Conservation (phyloP, 176 grass and related monocot species). For the Hsuehochloa calcarea region DNA sequence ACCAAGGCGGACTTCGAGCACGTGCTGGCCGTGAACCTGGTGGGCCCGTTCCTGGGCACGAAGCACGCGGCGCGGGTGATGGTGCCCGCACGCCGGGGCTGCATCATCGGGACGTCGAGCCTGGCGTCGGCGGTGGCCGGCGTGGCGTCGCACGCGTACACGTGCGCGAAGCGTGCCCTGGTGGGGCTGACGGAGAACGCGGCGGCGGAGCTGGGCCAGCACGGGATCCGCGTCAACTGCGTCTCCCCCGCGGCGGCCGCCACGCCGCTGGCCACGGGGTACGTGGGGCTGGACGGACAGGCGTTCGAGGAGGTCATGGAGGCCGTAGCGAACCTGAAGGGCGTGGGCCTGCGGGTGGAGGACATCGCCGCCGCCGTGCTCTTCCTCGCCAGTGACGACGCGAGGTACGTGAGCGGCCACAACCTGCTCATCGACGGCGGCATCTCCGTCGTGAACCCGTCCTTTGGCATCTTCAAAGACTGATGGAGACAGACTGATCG, state of each 20-base stretch:
- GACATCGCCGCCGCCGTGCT: slow-evolving; percentile 56
- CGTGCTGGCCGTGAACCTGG: slow-evolving; percentile 44
- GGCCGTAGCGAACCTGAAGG: slow-evolving; percentile 37
- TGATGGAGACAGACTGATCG: neutral
- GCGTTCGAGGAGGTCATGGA: slow-evolving; percentile 43
- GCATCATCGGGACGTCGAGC: slow-evolving; percentile 55
- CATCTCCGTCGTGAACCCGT: slow-evolving; percentile 37
- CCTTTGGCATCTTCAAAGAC: slow-evolving; percentile 49
- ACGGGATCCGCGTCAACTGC: slow-evolving; percentile 60
- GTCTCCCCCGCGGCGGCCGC: slow-evolving; percentile 30
- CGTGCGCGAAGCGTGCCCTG: slow-evolving; percentile 48
- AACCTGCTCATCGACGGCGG: slow-evolving; percentile 58
- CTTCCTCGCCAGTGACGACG: slow-evolving; percentile 52
- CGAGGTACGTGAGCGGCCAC: slow-evolving; percentile 48
- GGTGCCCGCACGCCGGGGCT: slow-evolving; percentile 32
- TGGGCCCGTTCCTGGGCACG: slow-evolving; percentile 51
- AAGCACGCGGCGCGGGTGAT: slow-evolving; percentile 60
- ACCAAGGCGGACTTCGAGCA: slow-evolving; percentile 50
- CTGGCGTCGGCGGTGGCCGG: slow-evolving; percentile 25
- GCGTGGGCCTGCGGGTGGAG: slow-evolving; percentile 30
- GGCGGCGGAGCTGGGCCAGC: slow-evolving; percentile 44
- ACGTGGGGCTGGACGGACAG: slow-evolving; percentile 25
- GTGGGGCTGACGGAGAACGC: slow-evolving; percentile 47
- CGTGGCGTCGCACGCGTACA: slow-evolving; percentile 38
- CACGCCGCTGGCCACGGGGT: slow-evolving; percentile 41